Evolutionary conservation across 2,329 filamentous ascomycete species (phyloP).

Genomic region (Ceratocystis eucalypticola): DNA sequence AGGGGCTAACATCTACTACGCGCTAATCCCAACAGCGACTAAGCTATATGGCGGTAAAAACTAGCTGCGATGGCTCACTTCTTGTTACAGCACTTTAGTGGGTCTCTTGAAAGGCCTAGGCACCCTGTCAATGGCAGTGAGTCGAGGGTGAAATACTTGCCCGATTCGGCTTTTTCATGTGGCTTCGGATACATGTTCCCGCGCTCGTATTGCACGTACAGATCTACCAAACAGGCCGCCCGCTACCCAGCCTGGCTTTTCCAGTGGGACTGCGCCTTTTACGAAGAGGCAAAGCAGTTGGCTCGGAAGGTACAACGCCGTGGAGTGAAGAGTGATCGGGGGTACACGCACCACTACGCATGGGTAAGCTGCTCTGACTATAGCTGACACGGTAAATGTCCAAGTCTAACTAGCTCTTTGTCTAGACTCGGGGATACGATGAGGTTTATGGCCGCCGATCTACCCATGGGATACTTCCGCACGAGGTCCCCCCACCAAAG

Average conservation of each 20-base stretch:
- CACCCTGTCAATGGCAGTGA: too few relatives aligned
- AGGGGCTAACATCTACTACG: not conserved
- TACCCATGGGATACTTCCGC: slow-evolving; percentile 2
- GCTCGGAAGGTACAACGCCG: slow-evolving; percentile 8
- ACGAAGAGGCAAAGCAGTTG: slow-evolving; percentile 12
- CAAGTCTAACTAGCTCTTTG: not conserved
- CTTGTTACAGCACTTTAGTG: not conserved
- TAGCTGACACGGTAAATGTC: not conserved
- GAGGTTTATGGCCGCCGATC: slow-evolving; percentile 10
- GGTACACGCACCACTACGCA: slow-evolving; percentile 13
- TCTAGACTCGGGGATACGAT: slow-evolving; percentile 5
- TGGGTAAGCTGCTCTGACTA: not conserved
- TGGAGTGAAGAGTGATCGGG: slow-evolving; percentile 2
- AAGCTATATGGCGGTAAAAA: not conserved
- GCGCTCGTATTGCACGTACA: not conserved
- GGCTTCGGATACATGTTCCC: not conserved
- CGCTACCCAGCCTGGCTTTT: slow-evolving; percentile 8
- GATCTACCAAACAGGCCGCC: not conserved
- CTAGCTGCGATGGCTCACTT: not conserved
- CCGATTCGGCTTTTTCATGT: not conserved
- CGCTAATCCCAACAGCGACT: not conserved
- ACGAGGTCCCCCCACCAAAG: slow-evolving; percentile 5
- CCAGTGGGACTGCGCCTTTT: slow-evolving; percentile 14
- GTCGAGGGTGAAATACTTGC: not conserved
- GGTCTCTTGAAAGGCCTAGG: not conserved